phyloP scores from a whole-genome alignment of 1,284 basidiomycete genomes.

The Singerocomus rubriflavus region DNA sequence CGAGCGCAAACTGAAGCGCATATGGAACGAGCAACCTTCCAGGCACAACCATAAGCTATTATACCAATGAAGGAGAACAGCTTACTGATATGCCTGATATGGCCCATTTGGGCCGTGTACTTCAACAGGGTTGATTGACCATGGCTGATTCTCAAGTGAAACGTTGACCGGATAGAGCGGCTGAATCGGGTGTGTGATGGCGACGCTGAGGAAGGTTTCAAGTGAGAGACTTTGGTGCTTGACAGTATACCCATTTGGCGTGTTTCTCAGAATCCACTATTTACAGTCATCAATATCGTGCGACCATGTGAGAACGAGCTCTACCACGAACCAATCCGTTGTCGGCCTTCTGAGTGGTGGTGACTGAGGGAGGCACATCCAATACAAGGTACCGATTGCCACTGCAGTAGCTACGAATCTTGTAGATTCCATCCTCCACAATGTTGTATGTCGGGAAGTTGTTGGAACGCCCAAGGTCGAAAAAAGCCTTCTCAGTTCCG shows the following conservation, averaged over 20 bases:
- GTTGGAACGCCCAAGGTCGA: background rate
- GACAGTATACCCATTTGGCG: slow-evolving; percentile 3
- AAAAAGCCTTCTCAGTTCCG: slow-evolving; percentile 4
- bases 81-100: slow-evolving; percentile 3
- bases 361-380: too few relatives aligned
- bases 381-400: background rate
- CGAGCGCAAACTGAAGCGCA: slow-evolving; percentile 2
- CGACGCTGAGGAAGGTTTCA: background rate
- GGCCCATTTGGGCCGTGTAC: background rate
- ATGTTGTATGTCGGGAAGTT: slow-evolving; percentile 3
- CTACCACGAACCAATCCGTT: slow-evolving; percentile 1
- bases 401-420: slow-evolving; percentile 8
- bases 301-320: background rate
- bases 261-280: slow-evolving; percentile 10
- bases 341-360: background rate
- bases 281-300: background rate
- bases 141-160: background rate
- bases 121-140: slow-evolving; percentile 7
- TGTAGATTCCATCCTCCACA: slow-evolving; percentile 9
- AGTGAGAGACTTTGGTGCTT: background rate
- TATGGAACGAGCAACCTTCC: background rate
- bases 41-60: background rate
- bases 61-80: background rate
- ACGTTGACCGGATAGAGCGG: background rate
- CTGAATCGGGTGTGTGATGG: background rate